phyloP scores from a whole-genome alignment of 2,329 filamentous ascomycete genomes.

The Ceratocystis papillata region DNA sequence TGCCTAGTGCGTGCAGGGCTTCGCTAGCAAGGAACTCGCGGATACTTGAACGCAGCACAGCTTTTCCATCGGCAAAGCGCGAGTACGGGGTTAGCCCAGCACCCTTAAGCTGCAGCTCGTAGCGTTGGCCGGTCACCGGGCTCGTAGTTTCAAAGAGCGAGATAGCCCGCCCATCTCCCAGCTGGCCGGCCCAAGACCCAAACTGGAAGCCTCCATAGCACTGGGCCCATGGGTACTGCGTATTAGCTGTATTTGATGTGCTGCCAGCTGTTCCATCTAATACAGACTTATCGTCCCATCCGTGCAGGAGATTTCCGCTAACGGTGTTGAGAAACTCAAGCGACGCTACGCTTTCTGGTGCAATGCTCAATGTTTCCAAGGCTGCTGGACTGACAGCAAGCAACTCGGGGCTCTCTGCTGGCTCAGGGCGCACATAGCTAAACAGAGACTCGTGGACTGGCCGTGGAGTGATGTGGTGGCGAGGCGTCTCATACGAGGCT shows the following conservation, averaged over 20 bases:
- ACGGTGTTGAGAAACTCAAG: conserved; percentile 68
- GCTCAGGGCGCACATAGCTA: conserved; percentile 79
- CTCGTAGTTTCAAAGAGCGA: conserved; percentile 86
- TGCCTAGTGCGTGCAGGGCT: conserved; percentile 69
- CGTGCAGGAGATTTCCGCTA: conserved; percentile 71
- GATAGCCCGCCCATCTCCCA: conserved; percentile 89
- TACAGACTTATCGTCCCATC: conserved; percentile 56
- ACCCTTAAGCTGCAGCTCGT: conserved; percentile 90
- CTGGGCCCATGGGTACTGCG: conserved; percentile 82
- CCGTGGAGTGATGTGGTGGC: conserved; percentile 65
- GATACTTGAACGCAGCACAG: conserved; percentile 83
- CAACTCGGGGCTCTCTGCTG: conserved; percentile 61
- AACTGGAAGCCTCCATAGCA: conserved; percentile 81
- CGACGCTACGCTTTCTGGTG: conserved; percentile 53
- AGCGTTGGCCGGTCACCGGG: conserved; percentile 56
- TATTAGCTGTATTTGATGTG: neutral
- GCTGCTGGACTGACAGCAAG: conserved; percentile 70
- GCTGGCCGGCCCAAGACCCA: conserved; percentile 88
- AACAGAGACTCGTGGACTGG: conserved; percentile 77
- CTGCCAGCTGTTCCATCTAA: conserved; percentile 43
- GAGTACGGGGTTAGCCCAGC: conserved; percentile 91
- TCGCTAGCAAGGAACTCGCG: conserved; percentile 91
- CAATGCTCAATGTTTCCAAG: conserved; percentile 69
- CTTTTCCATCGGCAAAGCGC: conserved; percentile 90
- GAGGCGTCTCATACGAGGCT: conserved; percentile 68